Percentiles rank a stretch among this genome's conserved stretches.
Evolutionary conservation across 257 asterid genomes (phyloP).

Genomic region (Solanum bulbocastanum): DNA sequence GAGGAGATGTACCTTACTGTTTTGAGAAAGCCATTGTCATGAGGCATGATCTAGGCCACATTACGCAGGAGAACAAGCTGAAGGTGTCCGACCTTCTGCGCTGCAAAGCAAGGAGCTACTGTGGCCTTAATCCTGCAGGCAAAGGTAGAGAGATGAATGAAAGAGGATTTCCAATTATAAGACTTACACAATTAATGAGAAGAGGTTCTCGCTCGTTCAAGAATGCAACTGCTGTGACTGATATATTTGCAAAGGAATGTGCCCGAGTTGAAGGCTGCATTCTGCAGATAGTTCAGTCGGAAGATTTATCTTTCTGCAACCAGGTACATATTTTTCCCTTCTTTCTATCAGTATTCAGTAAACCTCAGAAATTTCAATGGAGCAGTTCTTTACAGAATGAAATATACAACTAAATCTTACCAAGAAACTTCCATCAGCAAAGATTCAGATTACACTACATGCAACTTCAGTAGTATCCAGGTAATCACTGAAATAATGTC

Average conservation of each 20-base stretch:
- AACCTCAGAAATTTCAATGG: not conserved
- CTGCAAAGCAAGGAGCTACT: conserved; percentile 19
- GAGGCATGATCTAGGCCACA: conserved; percentile 24
- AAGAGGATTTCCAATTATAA: conserved; percentile 14
- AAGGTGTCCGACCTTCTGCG: conserved; percentile 13
- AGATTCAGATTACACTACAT: not conserved
- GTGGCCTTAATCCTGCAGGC: conserved; percentile 11
- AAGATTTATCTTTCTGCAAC: conserved; percentile 25
- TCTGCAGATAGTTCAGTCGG: conserved; percentile 16
- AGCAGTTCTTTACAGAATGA: not conserved
- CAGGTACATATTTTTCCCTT: conserved; percentile 8
- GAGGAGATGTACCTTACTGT: conserved; percentile 22
- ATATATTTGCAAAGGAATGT: conserved; percentile 14
- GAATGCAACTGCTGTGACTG: conserved; percentile 19
- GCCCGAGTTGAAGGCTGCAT: conserved; percentile 13
- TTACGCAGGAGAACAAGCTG: conserved; percentile 10
- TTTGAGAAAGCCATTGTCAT: conserved; percentile 27
- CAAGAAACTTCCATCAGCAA: not conserved
- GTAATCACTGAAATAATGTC: not conserved
- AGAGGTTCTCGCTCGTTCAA: conserved; percentile 23
- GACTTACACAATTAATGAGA: conserved; percentile 22
- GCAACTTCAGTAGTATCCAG: not conserved
- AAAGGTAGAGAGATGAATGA: not conserved
- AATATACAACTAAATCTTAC: not conserved
- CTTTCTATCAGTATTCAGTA: not conserved